phyloP scores from a whole-genome alignment of 1,139 yeast species.

The Hemisphaericaspora lyxosophila region DNA sequence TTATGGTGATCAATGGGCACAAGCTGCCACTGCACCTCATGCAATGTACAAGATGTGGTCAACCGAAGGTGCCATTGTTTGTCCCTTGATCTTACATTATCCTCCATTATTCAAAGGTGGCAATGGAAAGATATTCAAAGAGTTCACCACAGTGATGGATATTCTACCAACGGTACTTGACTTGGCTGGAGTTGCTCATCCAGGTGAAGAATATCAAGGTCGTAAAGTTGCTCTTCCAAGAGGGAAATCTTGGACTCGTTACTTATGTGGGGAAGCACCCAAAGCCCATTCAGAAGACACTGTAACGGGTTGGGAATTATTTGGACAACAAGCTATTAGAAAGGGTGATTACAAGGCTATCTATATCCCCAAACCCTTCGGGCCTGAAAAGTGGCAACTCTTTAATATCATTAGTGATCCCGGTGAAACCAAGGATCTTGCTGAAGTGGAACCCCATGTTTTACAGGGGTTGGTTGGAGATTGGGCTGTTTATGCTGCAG shows the following conservation, averaged over 20 bases:
- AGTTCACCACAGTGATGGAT: constrained; percentile 59
- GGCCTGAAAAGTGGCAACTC: constrained; percentile 51
- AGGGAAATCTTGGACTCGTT: constrained; percentile 44
- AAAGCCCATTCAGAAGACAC: constrained; percentile 44
- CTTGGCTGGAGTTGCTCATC: constrained; percentile 45
- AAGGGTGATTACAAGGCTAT: constrained; percentile 51
- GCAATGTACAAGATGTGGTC: constrained; percentile 54
- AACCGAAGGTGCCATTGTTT: constrained; percentile 56
- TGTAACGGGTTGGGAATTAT: constrained; percentile 59
- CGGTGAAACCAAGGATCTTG: constrained; percentile 48
- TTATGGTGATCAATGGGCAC: constrained; percentile 64
- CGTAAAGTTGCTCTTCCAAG: constrained; percentile 38
- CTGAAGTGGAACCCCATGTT: constrained; percentile 29
- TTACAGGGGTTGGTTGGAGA: constrained; percentile 42
- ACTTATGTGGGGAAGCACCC: constrained; percentile 24
- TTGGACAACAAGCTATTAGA: constrained; percentile 56
- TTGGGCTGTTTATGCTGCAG: constrained; percentile 56
- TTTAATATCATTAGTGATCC: constrained; percentile 45
- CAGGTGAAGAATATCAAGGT: constrained; percentile 38
- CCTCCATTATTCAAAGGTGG: constrained; percentile 28
- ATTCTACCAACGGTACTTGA: constrained; percentile 54
- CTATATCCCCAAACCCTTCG: constrained; percentile 49
- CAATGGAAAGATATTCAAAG: constrained; percentile 32
- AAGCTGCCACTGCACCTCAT: constrained; percentile 61
- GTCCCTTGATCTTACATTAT: constrained; percentile 48